Base-by-base conservation (phyloP, 176 grass and related monocot species). In the Otatea glauca region DNA sequence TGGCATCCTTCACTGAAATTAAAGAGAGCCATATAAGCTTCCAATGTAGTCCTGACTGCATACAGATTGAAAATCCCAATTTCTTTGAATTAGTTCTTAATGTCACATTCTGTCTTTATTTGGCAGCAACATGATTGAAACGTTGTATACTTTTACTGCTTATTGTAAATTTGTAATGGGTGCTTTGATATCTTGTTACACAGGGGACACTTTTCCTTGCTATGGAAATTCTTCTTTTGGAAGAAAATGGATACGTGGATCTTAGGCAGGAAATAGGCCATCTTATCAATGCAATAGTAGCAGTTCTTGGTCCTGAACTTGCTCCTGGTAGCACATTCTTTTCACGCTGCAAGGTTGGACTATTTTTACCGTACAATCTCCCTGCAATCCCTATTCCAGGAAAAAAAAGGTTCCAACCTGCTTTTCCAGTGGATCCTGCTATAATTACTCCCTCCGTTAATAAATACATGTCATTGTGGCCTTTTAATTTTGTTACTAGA, bases 251-350 rank as follows among this genome's bases (percentile, higher is more conserved):
- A 83, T 98, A 92, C 25, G 76, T 89, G 78, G 91, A 98, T 87
- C 89, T 98, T 82, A 95, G 93, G 81, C 93, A 98, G 77, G 89
- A 92, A 89, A 90, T 98, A 83, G 96, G 91, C 7, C 87, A 83
- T 79, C 89, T 98, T 84, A 94, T 98, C 59, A 98, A 98, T 89
- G 93, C 91, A 87, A 92, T 98, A 83, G 93, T 98, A 72, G 96
- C 91, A 84, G 96, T 98, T 86, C 85, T 98, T 90, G 96, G 96
- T 81, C 96, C 96, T 55, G 96, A 98, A 86, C 89, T 98, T 87
- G 77, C 88, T 80, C 91, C 96, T 85, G 89, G 89, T 77, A 95
- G 96, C 87, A 93, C 70, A 77, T 98, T 98, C 69, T 98, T 98
- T 92, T 95, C 96, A 29, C 96, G 96, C 71, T 98, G 93, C 91